phyloP scores from a whole-genome alignment of 208 protist genomes.

The Leishmania arabica region DNA sequence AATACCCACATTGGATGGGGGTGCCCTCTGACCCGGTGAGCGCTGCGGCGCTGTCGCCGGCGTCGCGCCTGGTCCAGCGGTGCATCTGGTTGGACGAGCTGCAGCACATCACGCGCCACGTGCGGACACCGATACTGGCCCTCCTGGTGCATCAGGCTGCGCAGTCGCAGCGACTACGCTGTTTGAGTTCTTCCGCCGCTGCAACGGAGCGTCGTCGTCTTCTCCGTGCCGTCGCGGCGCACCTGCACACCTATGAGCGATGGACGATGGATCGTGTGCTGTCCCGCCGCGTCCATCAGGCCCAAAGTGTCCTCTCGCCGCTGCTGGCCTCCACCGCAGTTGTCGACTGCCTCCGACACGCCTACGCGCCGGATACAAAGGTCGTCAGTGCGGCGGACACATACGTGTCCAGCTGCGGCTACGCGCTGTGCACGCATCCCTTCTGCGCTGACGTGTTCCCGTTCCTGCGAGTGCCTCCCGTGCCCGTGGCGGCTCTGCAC shows the following conservation, averaged over 20 bases:
- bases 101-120: constrained; percentile 38
- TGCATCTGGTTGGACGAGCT: constrained; percentile 42
- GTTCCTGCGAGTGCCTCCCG: constrained; percentile 16
- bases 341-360: constrained; percentile 25
- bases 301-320: constrained; percentile 14
- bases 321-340: constrained; percentile 36
- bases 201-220: constrained; percentile 18
- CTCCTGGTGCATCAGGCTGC: constrained; percentile 39
- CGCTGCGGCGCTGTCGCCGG: background rate
- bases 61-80: constrained; percentile 11
- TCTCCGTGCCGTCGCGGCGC: constrained; percentile 34
- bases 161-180: constrained; percentile 4
- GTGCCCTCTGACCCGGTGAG: constrained; percentile 12
- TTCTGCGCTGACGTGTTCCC: constrained; percentile 56
- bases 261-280: constrained; percentile 31
- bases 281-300: constrained; percentile 27
- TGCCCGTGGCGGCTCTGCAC: constrained; percentile 3
- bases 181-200: background rate
- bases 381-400: constrained; percentile 58
- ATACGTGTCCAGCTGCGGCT: constrained; percentile 65
- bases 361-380: constrained; percentile 29
- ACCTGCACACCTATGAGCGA: constrained; percentile 43
- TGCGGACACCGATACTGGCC: constrained; percentile 48
- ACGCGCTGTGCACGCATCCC: constrained; percentile 65
- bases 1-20: constrained; percentile 34